Base-by-base conservation (phyloP, 306 rosid species). In the Morella rubra region DNA sequence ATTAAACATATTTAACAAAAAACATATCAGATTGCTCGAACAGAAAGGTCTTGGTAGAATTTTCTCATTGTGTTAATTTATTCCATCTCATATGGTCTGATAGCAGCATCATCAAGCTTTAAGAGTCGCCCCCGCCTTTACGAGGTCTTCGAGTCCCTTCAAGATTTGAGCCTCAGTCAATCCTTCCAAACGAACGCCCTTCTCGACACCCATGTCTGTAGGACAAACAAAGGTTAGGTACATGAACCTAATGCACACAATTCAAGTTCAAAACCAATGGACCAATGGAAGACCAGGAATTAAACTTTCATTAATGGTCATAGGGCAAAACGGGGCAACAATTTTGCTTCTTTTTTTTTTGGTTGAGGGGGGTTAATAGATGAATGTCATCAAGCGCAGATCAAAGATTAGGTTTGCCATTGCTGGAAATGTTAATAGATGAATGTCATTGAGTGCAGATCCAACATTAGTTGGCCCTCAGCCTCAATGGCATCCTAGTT, bases 121-220 rank as follows among this genome's bases (percentile, higher is more conserved):
- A 27, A 84, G 75, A 27, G 93, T 79, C 77, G 81, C 81, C 76
- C 97, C 92, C 0, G 79, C 93, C 83, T 89, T 92, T 8, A 72
- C 93, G 41, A 95, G 84, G 66, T 92, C 93, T 86, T 95, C 90
- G 6, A 92, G 97, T 20, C 27, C 88, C 93, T 95, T 95, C 5
- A 67, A 83, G 84, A 95, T 95, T 68, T 90, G 97, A 22, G 81
- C 79, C 85, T 96, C 99, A 4, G 89, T 73, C 82, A 92, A 80
- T 56, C 98, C 99, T 79, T 92, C 99, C 80, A 95, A 78, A 71
- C 81, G 90, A 79, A 93, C 1, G 27, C 27, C 91, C 83, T 86
- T 92, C 82, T 92, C 97, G 55, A 92, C 90, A 7, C 99, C 99
- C 87, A 87, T 66, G 80, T 92, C 99, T 96, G 73, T 19, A 49